phyloP scores from a whole-genome alignment of 1,139 yeast species.

The Casaregolazyma suthepensis region DNA sequence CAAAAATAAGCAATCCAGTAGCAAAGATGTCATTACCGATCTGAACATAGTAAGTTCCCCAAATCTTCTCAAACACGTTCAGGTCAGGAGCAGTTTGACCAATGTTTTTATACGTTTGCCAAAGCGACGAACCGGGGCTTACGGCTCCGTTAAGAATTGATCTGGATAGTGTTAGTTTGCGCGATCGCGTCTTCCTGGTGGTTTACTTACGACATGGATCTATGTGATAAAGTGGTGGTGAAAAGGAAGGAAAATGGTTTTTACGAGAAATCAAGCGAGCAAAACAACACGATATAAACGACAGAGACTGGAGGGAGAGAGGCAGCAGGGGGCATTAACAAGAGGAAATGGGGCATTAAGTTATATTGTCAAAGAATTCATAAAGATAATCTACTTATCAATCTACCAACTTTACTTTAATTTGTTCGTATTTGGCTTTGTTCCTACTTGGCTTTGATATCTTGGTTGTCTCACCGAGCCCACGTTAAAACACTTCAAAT shows the following conservation, averaged over 20 bases:
- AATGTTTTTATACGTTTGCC: constrained; percentile 18
- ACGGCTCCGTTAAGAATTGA: constrained; percentile 11
- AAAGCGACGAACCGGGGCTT: constrained; percentile 16
- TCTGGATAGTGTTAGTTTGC: not conserved
- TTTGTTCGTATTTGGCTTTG: not conserved
- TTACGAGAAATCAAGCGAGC: not conserved
- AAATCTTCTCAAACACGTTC: constrained; percentile 47
- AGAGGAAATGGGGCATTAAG: not conserved
- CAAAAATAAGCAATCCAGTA: constrained; percentile 74
- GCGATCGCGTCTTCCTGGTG: not conserved
- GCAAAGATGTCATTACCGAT: constrained; percentile 76
- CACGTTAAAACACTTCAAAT: not conserved
- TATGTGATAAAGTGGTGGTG: not conserved
- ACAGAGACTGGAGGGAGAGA: not conserved
- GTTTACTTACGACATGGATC: not conserved
- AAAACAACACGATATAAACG: not conserved
- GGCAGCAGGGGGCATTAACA: not conserved
- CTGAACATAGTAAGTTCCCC: constrained; percentile 84
- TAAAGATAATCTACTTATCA: too few species aligned
- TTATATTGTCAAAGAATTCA: not conserved
- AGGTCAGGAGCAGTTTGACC: constrained; percentile 16
- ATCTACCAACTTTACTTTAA: too few species aligned
- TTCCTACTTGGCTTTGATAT: not conserved
- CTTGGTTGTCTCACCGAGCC: not conserved
- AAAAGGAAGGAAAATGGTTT: not conserved